A percentile compares a stretch with the other conserved stretches of the same genome.
Conservation (phyloP, 208 protist species). For the Acanthamoeba sp. region DNA sequence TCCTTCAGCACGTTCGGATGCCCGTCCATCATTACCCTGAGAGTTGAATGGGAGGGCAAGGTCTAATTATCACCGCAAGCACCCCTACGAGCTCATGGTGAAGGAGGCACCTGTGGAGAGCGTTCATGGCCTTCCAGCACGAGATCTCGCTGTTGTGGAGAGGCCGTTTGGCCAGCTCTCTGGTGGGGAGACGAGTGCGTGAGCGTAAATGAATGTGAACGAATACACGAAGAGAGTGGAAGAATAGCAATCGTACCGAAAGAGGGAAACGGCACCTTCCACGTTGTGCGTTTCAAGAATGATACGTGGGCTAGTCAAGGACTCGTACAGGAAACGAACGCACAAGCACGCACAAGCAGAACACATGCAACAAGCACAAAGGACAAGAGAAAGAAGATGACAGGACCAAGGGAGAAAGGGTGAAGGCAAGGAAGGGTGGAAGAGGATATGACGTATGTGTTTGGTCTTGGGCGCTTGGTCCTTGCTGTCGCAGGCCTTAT, state of each 20-base stretch:
- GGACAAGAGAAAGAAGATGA: not conserved
- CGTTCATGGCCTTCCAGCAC: conserved; percentile 69
- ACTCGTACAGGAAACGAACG: too few species aligned
- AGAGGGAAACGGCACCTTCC: conserved; percentile 28
- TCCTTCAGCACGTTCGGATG: not conserved
- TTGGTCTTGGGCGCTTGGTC: conserved; percentile 70
- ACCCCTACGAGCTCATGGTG: not conserved
- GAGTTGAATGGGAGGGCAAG: not conserved
- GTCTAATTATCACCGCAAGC: not conserved
- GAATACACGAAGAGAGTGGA: not conserved
- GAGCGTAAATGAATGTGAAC: not conserved
- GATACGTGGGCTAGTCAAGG: conserved; percentile 15
- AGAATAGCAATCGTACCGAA: not conserved
- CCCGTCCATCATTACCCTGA: conserved; percentile 29
- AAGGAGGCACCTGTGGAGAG: not conserved
- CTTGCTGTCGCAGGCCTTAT: conserved; percentile 59
- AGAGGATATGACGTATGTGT: conserved; percentile 69
- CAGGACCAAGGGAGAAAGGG: not conserved
- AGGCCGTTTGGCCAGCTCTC: conserved; percentile 35
- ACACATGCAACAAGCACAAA: not conserved
- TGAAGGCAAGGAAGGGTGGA: not conserved
- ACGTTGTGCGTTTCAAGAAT: conserved; percentile 72
- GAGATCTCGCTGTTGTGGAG: conserved; percentile 34
- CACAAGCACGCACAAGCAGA: too few species aligned
- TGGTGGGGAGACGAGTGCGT: not conserved